These are phyloP conservation scores for Globisporangium irregulare DNA, from an alignment of 352 stramenopile species.

Conservation along the genomic window DNA sequence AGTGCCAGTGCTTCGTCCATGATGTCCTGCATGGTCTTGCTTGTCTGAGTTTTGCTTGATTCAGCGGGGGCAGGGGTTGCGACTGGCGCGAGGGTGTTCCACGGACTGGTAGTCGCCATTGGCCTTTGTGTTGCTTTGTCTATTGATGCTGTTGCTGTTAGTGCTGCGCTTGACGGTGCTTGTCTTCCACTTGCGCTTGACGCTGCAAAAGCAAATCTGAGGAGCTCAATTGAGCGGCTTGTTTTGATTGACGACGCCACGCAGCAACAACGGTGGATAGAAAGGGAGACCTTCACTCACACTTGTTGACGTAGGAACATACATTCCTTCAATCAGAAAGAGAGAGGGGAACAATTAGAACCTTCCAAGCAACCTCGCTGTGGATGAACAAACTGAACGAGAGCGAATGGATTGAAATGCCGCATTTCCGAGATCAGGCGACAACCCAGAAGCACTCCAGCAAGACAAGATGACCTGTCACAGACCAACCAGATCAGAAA, in stretches of 20 bases:
- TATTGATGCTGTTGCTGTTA: not conserved
- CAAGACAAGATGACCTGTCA: not conserved
- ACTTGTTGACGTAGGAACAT: not conserved
- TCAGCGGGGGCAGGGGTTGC: not conserved
- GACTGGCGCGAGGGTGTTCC: not conserved
- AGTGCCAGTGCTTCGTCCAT: conserved; percentile 70
- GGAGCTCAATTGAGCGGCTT: conserved; percentile 2
- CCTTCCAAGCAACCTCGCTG: conserved; percentile 8
- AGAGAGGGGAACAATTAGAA: not conserved
- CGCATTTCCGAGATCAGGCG: not conserved
- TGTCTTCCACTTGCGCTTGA: not conserved
- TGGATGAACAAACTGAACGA: not conserved
- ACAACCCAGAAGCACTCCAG: not conserved
- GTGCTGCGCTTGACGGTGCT: not conserved
- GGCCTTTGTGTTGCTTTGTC: not conserved
- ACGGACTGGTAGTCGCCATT: conserved; percentile 16
- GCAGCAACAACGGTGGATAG: not conserved
- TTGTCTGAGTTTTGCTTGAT: not conserved
- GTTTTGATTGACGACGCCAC: not conserved
- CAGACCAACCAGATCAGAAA: not conserved
- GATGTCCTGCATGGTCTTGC: conserved; percentile 52
- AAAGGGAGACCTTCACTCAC: conserved; percentile 12
- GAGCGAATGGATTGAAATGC: not conserved
- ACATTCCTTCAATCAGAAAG: conserved; percentile 2
- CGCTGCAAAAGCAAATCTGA: conserved; percentile 13